Percentiles rank a stretch among this genome's conserved stretches.
These are phyloP conservation scores for Aspergillus sp. DNA, from an alignment of 2,329 filamentous ascomycete genomes.

Conservation along the genomic window DNA sequence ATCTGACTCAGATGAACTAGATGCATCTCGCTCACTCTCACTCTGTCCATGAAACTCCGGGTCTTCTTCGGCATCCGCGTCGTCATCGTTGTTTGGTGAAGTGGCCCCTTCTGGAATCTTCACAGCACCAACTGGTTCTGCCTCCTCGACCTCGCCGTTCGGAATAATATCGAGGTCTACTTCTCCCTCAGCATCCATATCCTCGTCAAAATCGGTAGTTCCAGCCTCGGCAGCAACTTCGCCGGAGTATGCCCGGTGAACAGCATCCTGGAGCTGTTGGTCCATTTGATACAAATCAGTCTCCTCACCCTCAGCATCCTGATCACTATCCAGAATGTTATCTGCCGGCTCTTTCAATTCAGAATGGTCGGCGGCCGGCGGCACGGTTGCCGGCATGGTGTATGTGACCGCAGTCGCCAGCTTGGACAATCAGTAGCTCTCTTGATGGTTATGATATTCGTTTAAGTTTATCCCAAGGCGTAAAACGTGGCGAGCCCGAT, in stretches of 20 bases:
- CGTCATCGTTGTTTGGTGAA: conserved; percentile 36
- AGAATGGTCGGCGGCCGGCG: conserved; percentile 38
- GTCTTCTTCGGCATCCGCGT: conserved; percentile 43
- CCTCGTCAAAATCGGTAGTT: conserved; percentile 17
- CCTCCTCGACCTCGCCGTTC: conserved; percentile 46
- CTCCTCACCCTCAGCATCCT: conserved; percentile 47
- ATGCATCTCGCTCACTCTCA: conserved; percentile 42
- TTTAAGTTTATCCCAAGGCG: conserved; percentile 3
- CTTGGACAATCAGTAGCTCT: conserved; percentile 22
- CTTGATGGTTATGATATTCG: conserved; percentile 4
- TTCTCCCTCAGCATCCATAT: conserved; percentile 14
- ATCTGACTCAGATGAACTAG: conserved; percentile 52
- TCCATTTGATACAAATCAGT: conserved; percentile 43
- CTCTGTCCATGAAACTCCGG: conserved; percentile 44
- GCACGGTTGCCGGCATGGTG: conserved; percentile 44
- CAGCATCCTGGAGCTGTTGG: conserved; percentile 39
- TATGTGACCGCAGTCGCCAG: conserved; percentile 40
- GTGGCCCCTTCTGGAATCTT: conserved; percentile 33
- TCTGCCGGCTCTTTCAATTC: conserved; percentile 31
- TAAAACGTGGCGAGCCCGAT: conserved; percentile 18
- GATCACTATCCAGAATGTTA: conserved; percentile 40
- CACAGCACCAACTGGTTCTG: conserved; percentile 38
- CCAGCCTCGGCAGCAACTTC: conserved; percentile 30
- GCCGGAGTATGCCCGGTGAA: conserved; percentile 36
- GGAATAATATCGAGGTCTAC: conserved; percentile 21